Percentiles rank a stretch among this genome's conserved stretches.
phyloP scores from a whole-genome alignment of 768 basidiomycete genomes.

The Serendipita indica region DNA sequence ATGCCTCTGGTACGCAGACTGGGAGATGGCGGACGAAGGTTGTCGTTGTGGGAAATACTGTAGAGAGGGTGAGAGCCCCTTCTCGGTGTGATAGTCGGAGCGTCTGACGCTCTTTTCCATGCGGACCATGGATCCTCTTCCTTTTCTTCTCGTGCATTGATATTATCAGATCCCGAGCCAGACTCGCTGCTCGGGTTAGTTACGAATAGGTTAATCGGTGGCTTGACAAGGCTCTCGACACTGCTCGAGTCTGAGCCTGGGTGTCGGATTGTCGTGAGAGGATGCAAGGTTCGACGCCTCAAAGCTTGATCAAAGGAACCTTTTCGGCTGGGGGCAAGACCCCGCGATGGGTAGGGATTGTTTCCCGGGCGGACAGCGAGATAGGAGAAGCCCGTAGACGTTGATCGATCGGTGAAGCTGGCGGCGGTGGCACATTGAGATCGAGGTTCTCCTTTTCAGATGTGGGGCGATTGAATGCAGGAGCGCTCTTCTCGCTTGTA shows the following conservation, averaged over 20 bases:
- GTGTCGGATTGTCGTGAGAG: not conserved
- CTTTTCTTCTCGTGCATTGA: not conserved
- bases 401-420: not conserved
- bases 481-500: not conserved
- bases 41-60: too few species aligned
- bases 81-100: not conserved
- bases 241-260: not conserved
- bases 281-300: not conserved
- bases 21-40: conserved; percentile 3
- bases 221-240: not conserved
- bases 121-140: conserved; percentile 1
- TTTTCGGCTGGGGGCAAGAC: not conserved
- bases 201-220: not conserved
- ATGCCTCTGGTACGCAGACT: not conserved
- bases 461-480: not conserved
- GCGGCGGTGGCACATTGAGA: not conserved
- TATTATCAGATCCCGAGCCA: not conserved
- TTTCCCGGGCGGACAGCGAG: not conserved
- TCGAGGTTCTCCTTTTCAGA: not conserved
- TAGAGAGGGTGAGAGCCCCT: too few species aligned
- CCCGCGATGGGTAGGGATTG: not conserved
- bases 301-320: not conserved
- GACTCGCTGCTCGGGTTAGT: not conserved
- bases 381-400: too few species aligned
- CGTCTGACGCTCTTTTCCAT: not conserved